phyloP scores from a whole-genome alignment of 441 rosid genomes.

The Sinapis alba region DNA sequence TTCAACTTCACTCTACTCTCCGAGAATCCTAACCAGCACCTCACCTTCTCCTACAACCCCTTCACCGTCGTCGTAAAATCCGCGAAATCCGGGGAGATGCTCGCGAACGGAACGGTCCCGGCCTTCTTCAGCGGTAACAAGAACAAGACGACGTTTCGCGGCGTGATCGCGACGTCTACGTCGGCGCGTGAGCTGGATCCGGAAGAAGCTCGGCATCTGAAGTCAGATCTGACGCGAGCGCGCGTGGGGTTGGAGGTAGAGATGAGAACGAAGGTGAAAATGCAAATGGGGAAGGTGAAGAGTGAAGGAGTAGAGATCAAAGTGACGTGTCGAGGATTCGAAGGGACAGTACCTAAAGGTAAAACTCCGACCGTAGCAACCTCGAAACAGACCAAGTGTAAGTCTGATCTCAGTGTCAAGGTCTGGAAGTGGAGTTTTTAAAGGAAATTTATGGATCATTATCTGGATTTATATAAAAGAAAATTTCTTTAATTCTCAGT shows the following conservation, averaged over 20 bases:
- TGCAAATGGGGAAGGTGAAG: constrained; percentile 51
- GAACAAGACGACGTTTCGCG: constrained; percentile 46
- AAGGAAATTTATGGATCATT: background rate
- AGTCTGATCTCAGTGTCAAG: constrained; percentile 68
- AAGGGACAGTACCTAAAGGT: constrained; percentile 54
- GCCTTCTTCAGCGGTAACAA: constrained; percentile 47
- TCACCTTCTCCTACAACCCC: constrained; percentile 60
- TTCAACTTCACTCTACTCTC: constrained; percentile 64
- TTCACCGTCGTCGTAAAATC: constrained; percentile 43
- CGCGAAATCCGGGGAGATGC: constrained; percentile 37
- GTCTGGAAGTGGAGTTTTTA: constrained; percentile 72
- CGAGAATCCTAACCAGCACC: constrained; percentile 64
- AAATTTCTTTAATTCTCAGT: constrained; percentile 24
- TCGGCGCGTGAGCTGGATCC: constrained; percentile 54
- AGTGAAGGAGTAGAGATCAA: constrained; percentile 64
- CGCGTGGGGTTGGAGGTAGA: constrained; percentile 49
- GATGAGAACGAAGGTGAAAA: constrained; percentile 57
- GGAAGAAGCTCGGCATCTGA: constrained; percentile 50
- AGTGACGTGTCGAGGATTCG: constrained; percentile 55
- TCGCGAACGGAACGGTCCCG: constrained; percentile 56
- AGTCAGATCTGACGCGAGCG: constrained; percentile 55
- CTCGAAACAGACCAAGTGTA: constrained; percentile 45
- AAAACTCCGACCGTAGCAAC: constrained; percentile 52
- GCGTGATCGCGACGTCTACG: constrained; percentile 42
- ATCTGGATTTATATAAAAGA: constrained; percentile 24